These are phyloP conservation scores for Alternaria brassicae DNA, from an alignment of 2,329 filamentous ascomycete species.

Conservation along the genomic window DNA sequence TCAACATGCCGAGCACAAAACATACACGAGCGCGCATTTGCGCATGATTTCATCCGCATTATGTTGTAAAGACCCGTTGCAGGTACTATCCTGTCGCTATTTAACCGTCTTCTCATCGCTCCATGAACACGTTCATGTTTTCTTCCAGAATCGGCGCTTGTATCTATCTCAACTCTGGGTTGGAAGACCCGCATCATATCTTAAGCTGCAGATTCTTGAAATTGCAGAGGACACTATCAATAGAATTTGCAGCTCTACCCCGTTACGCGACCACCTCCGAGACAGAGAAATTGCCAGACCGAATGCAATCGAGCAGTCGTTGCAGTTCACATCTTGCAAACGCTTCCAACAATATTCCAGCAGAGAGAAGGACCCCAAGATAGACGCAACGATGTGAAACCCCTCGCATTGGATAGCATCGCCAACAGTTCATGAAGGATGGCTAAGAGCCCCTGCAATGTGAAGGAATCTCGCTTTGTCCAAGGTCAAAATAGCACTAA, in stretches of 20 bases:
- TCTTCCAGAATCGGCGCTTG: neutral
- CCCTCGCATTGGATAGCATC: neutral
- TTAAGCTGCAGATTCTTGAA: conserved; percentile 10
- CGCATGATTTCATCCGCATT: neutral
- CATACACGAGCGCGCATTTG: neutral
- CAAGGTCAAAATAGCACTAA: conserved; percentile 20
- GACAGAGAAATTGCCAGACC: neutral
- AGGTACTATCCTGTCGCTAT: neutral
- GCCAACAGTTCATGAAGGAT: conserved; percentile 6
- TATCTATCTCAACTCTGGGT: neutral
- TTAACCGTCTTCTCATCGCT: neutral
- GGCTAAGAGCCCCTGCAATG: conserved; percentile 27
- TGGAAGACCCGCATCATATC: conserved; percentile 7
- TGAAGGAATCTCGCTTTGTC: conserved; percentile 23
- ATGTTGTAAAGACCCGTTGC: neutral
- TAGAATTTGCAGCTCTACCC: conserved; percentile 4
- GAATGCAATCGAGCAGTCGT: neutral
- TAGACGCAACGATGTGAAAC: neutral
- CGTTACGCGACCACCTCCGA: neutral
- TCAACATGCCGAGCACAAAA: conserved; percentile 19
- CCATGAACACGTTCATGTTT: neutral
- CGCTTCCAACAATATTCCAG: neutral
- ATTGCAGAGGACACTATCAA: conserved; percentile 17
- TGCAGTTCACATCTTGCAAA: neutral
- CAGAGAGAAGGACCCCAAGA: neutral